Base-by-base conservation (phyloP, 768 basidiomycete genomes). In the Sarcomyxa edulis region DNA sequence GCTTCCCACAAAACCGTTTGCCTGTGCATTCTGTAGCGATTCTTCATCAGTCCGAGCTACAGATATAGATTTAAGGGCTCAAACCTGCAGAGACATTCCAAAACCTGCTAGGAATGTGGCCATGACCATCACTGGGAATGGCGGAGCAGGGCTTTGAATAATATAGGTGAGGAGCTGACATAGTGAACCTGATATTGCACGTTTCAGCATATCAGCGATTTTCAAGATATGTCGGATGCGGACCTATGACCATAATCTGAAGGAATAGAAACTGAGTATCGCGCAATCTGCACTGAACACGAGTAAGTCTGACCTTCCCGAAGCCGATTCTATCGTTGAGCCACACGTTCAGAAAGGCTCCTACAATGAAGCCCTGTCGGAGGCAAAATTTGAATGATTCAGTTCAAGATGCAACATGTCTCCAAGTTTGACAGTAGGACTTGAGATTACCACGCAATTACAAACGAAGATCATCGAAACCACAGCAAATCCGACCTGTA, bases 11-110 rank as follows among this genome's bases (percentile, higher is more conserved):
- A n/a, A n/a, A n/a, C n/a, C n/a, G n/a, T n/a, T n/a, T n/a, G n/a
- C 71, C 73, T 4, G 80, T 67, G 42, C 65, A 77, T 6, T 65
- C 69, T 46, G 76, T 75, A 2, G 74, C 61, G 72, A 44, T 76
- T 69, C 67, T 78, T 47, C 24, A 44, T 7, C 19, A 28, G 42
- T 7, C 23, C 21, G 18, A 25, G 29, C 15, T 10, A 15, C 12
- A 42, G 14, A 25, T 4, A 11, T 33, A 4, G 28, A 31, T 6
- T 27, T 5, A 9, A 11, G 19, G 19, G 22, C 15, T 33, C 43
- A 14, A 29, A 70, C 72, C 54, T 65, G 70, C 6, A 75, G 45
- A 2, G 76, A 59, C 27, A 68, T 42, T 3, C 78, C 78, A 20
- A 76, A 60, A 5, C 79, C 80, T 9, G 64, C 67, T 24, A 79